Conservation (phyloP, 2,329 filamentous ascomycete genomes). For the Biscogniauxia sp. region DNA sequence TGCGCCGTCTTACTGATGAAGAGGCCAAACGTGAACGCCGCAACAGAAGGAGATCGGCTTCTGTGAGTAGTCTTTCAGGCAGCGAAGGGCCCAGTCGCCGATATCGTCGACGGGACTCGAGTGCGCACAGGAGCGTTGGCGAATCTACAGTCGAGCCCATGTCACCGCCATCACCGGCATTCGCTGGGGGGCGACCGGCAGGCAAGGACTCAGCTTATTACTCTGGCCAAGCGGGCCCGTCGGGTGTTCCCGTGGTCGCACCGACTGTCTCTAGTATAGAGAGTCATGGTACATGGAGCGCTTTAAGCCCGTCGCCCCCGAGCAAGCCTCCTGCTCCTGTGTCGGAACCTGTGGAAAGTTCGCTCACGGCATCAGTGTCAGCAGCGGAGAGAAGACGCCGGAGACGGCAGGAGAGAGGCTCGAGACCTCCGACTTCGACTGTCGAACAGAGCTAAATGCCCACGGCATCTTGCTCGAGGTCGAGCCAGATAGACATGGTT, state of each 20-base stretch:
- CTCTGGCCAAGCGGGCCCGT: conserved; percentile 47
- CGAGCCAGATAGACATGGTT: not conserved
- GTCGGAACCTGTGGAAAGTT: conserved; percentile 29
- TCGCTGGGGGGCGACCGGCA: conserved; percentile 48
- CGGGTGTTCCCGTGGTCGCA: conserved; percentile 38
- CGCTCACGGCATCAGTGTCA: conserved; percentile 35
- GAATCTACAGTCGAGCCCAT: conserved; percentile 40
- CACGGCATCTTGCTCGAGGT: not conserved
- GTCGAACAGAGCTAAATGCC: conserved; percentile 20
- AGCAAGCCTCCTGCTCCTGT: conserved; percentile 39
- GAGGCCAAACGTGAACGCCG: conserved; percentile 47
- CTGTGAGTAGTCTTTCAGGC: conserved; percentile 55
- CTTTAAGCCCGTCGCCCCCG: conserved; percentile 44
- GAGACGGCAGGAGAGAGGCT: conserved; percentile 53
- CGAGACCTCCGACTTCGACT: conserved; percentile 28
- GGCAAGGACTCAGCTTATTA: conserved; percentile 63
- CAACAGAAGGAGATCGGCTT: conserved; percentile 43
- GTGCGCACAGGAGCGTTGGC: conserved; percentile 43
- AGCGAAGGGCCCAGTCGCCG: conserved; percentile 48
- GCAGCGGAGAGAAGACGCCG: conserved; percentile 53
- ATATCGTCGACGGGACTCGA: conserved; percentile 55
- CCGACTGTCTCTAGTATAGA: conserved; percentile 47
- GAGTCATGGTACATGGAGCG: conserved; percentile 54
- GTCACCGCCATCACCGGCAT: conserved; percentile 56
- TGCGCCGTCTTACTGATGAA: conserved; percentile 60